A percentile compares a stretch with the other conserved stretches of the same genome.
phyloP scores from a whole-genome alignment of 2,329 filamentous ascomycete genomes.

The Akanthomyces uredinophilus region DNA sequence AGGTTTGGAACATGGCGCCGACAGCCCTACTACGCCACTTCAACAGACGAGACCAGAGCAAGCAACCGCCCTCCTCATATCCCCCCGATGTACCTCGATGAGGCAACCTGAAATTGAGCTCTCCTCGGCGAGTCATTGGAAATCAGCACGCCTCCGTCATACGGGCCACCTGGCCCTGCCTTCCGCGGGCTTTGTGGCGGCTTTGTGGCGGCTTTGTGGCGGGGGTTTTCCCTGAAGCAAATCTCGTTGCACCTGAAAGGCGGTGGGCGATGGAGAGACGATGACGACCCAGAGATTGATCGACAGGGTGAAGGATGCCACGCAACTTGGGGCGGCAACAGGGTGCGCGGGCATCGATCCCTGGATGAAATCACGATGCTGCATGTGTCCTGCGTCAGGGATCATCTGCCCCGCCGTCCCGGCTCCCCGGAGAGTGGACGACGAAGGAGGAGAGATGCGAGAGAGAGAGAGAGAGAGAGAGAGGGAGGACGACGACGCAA shows the following conservation, averaged over 20 bases:
- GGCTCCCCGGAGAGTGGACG: not conserved
- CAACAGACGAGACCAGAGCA: not conserved
- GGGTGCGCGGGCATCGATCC: not conserved
- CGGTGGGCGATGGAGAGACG: too few relatives aligned
- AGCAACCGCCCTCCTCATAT: too few relatives aligned
- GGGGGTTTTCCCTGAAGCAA: too few relatives aligned
- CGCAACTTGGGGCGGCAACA: not conserved
- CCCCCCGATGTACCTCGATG: too few relatives aligned
- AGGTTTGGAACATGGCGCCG: not conserved
- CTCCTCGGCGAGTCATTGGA: too few relatives aligned
- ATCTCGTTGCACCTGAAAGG: too few relatives aligned
- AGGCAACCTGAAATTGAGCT: too few relatives aligned
- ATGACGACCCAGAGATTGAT: not conserved
- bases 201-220: too few relatives aligned
- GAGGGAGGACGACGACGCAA: not conserved
- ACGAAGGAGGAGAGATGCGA: too few relatives aligned
- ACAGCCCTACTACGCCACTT: not conserved
- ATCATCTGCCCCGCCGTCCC: slow-evolving; percentile 10
- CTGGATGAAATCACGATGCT: not conserved
- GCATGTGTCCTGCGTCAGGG: not conserved
- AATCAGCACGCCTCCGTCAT: too few relatives aligned
- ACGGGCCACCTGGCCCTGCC: too few relatives aligned
- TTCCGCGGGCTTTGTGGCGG: too few relatives aligned
- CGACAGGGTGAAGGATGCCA: not conserved
- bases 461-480: not conserved